These are phyloP conservation scores for Epichloe aotearoae DNA, from an alignment of 2,329 filamentous ascomycete genomes.

Conservation along the genomic window DNA sequence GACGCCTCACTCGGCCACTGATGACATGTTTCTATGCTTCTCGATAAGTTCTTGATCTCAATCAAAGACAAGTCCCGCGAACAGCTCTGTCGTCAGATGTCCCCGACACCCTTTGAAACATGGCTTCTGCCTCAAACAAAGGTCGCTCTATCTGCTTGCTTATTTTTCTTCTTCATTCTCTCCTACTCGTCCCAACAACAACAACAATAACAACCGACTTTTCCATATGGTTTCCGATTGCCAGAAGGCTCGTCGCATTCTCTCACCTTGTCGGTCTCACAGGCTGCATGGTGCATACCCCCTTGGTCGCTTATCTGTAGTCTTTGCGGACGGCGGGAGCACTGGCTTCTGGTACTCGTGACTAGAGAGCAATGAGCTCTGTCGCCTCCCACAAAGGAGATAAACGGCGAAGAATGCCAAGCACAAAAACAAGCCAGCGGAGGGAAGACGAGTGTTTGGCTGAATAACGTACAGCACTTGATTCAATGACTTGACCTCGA, in stretches of 20 bases:
- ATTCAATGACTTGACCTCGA: no score
- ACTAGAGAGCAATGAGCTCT: no score
- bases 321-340: no score
- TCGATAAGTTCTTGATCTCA: background rate
- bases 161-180: background rate
- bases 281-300: no score
- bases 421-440: no score
- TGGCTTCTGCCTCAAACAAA: background rate
- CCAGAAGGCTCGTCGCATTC: background rate
- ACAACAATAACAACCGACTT: background rate
- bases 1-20: no score
- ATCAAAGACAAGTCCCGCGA: background rate
- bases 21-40: background rate
- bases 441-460: no score
- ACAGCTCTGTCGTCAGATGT: background rate
- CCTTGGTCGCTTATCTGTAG: no score
- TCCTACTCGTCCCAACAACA: background rate
- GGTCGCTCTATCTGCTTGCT: background rate
- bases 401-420: no score
- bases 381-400: no score
- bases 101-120: background rate
- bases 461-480: no score
- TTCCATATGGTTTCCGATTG: background rate
- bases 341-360: no score
- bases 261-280: background rate